Base-by-base conservation (phyloP, 2,329 filamentous ascomycete species). In the Fusarium globosum region DNA sequence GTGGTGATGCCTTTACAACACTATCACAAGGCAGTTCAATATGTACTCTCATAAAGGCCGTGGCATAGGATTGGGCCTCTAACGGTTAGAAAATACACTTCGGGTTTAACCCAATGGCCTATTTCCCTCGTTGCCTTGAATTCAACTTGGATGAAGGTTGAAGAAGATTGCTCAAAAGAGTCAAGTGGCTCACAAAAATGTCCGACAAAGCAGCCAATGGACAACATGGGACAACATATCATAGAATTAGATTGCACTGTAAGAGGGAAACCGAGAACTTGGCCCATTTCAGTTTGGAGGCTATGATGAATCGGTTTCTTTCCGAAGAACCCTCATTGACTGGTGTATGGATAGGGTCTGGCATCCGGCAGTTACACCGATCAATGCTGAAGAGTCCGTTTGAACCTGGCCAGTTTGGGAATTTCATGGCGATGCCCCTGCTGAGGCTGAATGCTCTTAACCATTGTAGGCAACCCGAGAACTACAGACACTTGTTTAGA, bases 381-480 rank as follows among this genome's bases (percentile, higher is more conserved):
- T 35, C 16, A 13, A 68, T 56, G 38, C 13, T 14, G 39, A 26
- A 18, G 52, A 15, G 8, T n/a, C 21, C 8, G 20, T 46, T 14
- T 30, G 26, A 58, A 41, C 35, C 35, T 35, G 41, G n/a, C 35
- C 42, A 58, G 35, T 58, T 62, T 21, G 14, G 60, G 33, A 33
- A 59, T 46, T 39, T 59, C 52, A 59, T 46, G 18, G 18, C 15
- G 15, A 56, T 26, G 26, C 18, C 60, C 42, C 35, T 33, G 36
- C 28, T 41, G 28, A 55, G 18, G 49, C 46, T 42, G 36, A 38
- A 51, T 28, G 30, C 16, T 36, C 28, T 49, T 55, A 55, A 18
- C 65, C 64, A 4, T 21, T 63, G 26, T 68, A 45, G 57, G 65
- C 18, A 68, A 68, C n/a, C 56, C 64, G 38, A 45, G 41, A 9